These are phyloP conservation scores for Byssochlamys sp. DNA, from an alignment of 2,329 filamentous ascomycete species.

Conservation along the genomic window DNA sequence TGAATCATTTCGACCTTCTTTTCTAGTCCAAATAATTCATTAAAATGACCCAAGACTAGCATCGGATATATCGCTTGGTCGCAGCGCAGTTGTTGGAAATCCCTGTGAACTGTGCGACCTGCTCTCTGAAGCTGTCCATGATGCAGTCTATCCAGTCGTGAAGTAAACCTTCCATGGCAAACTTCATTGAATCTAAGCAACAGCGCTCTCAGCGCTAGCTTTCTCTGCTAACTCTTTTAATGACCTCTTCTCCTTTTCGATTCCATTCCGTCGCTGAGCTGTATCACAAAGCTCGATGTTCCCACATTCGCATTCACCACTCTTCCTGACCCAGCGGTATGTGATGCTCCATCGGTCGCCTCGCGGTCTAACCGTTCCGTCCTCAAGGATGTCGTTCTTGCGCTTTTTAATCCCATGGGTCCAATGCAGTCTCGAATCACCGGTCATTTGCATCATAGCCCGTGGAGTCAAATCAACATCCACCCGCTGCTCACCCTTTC, in stretches of 20 bases:
- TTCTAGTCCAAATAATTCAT: too few species aligned
- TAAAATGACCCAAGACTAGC: too few species aligned
- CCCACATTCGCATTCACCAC: slow-evolving; percentile 42
- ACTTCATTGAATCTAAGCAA: too few species aligned
- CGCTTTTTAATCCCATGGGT: slow-evolving; percentile 48
- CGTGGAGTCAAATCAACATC: slow-evolving; percentile 42
- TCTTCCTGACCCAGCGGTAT: slow-evolving; percentile 43
- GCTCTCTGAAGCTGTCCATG: too few species aligned
- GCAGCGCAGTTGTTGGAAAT: too few species aligned
- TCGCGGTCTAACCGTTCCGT: slow-evolving; percentile 38
- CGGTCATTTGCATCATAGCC: slow-evolving; percentile 45
- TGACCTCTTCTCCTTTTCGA: slow-evolving; percentile 41
- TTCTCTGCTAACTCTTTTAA: slow-evolving; percentile 11
- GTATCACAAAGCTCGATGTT: slow-evolving; percentile 44
- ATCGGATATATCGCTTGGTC: too few species aligned
- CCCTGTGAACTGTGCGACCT: too few species aligned
- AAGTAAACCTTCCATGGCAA: too few species aligned
- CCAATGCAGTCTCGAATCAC: slow-evolving; percentile 45
- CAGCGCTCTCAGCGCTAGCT: neutral
- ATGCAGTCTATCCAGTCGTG: too few species aligned
- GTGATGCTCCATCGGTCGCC: slow-evolving; percentile 47
- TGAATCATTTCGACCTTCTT: too few species aligned
- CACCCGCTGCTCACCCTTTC: slow-evolving; percentile 18
- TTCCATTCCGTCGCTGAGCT: slow-evolving; percentile 37
- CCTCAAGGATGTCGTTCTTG: slow-evolving; percentile 42